Evolutionary conservation across 352 stramenopile species (phyloP), one percentile per base, ranked within the genome.

Genomic region (Phytopythium delawarense): DNA sequence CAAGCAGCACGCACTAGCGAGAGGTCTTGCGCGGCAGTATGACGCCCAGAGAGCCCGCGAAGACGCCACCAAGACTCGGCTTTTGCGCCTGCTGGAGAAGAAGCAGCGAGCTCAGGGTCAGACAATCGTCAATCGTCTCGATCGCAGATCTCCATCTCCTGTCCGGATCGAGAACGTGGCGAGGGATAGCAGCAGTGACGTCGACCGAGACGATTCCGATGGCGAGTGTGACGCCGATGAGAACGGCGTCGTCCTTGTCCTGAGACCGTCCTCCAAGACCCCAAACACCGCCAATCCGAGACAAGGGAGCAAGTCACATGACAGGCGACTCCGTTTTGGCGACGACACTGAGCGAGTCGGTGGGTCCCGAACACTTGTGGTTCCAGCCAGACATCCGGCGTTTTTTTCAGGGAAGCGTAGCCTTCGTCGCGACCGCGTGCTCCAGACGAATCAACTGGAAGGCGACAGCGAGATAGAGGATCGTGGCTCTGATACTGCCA

Each of bases 21-120:
- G 68, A 63, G 73, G 70, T 2, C 60, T 77, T 30, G 65, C 65
- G 18, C 67, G 48, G 32, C 53, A 71, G 28, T 76, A 78, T 52
- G 65, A 50, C n/a, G 70, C 71, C 16, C 67, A 75, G 34, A 78
- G 71, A 67, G 32, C 50, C 16, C 62, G 63, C 37, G 61, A 78
- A 50, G 65, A 69, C 32, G 42, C 28, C 6, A 66, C 63, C 32
- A 75, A 76, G 35, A 13, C 62, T 15, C 62, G 67, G 32, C 45
- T 75, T 21, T 52, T 65, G 21, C 69, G 70, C n/a, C 39, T 44
- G 28, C 1, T 51, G 1, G 45, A 51, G 48, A 23, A 44, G 46
- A 32, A 25, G 53, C 16, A 35, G 21, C 21, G 11, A 20, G 21
- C 25, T 11, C 13, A 57, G 21, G 11, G 6, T 8, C 16, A 8